A percentile compares a stretch with the other conserved stretches of the same genome.
phyloP scores from a whole-genome alignment of 176 grass and related monocot species.

The Aegilops speltoides region DNA sequence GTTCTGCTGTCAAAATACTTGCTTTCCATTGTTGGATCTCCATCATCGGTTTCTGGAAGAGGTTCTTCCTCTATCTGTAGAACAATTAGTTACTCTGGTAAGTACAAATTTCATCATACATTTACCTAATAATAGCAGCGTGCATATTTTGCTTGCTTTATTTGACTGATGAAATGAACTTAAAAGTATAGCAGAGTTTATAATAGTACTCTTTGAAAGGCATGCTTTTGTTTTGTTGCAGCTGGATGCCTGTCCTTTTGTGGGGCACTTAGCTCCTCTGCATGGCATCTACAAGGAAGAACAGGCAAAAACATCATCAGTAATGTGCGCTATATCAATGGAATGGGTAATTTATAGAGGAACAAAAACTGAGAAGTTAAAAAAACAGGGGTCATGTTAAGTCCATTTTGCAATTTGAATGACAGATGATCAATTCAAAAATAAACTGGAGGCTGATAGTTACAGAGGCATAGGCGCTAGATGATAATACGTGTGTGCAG shows the following conservation, averaged over 20 bases:
- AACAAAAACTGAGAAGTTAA: neutral
- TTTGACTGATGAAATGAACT: neutral
- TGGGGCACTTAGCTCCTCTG: constrained; percentile 56
- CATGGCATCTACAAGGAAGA: constrained; percentile 62
- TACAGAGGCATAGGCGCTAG: neutral
- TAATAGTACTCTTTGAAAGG: constrained; percentile 58
- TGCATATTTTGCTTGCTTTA: neutral
- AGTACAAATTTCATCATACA: constrained; percentile 37
- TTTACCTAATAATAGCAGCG: constrained; percentile 19
- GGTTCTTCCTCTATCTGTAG: constrained; percentile 53
- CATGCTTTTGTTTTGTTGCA: constrained; percentile 70
- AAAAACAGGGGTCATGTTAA: neutral
- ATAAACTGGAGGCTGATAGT: neutral
- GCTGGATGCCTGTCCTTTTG: constrained; percentile 82
- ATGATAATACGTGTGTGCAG: neutral
- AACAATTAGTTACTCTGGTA: constrained; percentile 22
- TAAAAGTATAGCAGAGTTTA: constrained; percentile 13
- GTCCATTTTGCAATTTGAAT: constrained; percentile 8
- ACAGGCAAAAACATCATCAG: constrained; percentile 16
- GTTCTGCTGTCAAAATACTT: constrained; percentile 85
- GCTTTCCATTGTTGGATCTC: constrained; percentile 68
- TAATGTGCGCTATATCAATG: neutral
- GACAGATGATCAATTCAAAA: neutral
- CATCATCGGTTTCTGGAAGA: constrained; percentile 63
- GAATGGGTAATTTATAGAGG: neutral